Evolutionary conservation across 148 eudicot genomes (phyloP), one percentile per base, ranked within the genome.

Genomic region (Cornus kousa): DNA sequence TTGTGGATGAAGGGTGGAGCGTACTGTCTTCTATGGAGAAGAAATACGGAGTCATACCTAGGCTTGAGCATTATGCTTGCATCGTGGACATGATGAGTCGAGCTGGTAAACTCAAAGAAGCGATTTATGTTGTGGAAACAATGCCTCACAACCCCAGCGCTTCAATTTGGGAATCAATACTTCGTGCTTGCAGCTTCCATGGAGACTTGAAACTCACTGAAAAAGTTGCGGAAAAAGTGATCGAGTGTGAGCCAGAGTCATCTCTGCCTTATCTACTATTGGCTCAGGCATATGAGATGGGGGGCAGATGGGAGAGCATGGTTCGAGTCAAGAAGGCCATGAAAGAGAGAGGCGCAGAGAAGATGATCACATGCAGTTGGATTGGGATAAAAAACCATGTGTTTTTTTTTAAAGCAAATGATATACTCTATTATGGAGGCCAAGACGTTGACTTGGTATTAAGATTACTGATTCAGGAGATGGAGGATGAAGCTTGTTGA

Each of bases 251-350:
- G 78, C 93, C 96, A 23, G 69, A 75, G 14, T 83, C 81, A 57
- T 87, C 85, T 31, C 80, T 94, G 31, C 92, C 97, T 60, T 92
- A 85, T 80, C 65, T 85, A 77, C 83, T 91, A 43, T 75, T 94
- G 84, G 83, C 88, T 67, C 88, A 78, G 55, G 86, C 85, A 35
- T 92, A 92, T 81, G 95, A 91, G 71, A 80, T 77, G 77, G 86
- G 85, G 81, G 93, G 92, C 35, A 90, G 78, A 83, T 94, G 97
- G 97, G 98, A 94, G 81, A 88, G 95, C 68, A 67, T 83, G 72
- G 92, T 90, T 67, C 89, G 94, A 19, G 90, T 94, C 78, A 92
- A 77, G 76, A 85, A 84, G 81, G 37, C 78, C 76, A 89, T 91
- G 93, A 80, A 85, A 74, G 89, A 78, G 83, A 85, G 71, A 67